Evolutionary conservation across 306 rosid species (phyloP).

Genomic region (Adenanthera pavonina): DNA sequence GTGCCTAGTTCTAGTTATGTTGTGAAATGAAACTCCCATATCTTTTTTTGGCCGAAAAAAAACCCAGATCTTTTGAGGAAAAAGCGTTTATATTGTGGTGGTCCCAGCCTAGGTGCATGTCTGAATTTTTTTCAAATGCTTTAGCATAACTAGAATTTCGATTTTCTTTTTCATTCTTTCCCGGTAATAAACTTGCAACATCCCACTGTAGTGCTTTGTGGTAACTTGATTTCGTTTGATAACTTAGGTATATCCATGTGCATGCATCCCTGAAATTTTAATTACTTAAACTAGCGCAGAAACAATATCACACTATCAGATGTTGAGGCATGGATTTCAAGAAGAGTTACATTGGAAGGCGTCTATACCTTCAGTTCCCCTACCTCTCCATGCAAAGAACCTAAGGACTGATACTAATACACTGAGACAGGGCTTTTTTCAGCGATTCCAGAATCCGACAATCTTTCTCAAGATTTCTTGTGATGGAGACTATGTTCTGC

Average conservation of each 20-base stretch:
- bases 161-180: not conserved
- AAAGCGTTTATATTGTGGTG: not conserved
- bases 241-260: slow-evolving; percentile 52
- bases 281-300: slow-evolving; percentile 69
- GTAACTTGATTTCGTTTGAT: slow-evolving; percentile 51
- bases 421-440: slow-evolving; percentile 60
- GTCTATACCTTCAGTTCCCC: slow-evolving; percentile 45
- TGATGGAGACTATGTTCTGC: slow-evolving; percentile 87
- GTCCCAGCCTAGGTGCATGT: not conserved
- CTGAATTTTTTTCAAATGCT: not conserved
- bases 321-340: slow-evolving; percentile 71
- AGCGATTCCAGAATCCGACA: slow-evolving; percentile 83
- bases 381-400: slow-evolving; percentile 41
- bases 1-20: not conserved
- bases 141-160: not conserved
- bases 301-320: slow-evolving; percentile 73
- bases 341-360: slow-evolving; percentile 55
- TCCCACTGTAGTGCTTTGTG: slow-evolving; percentile 31
- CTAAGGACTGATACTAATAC: slow-evolving; percentile 42
- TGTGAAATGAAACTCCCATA: not conserved
- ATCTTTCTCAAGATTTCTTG: slow-evolving; percentile 94
- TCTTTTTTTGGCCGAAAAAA: too few species aligned
- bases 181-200: slow-evolving; percentile 11
- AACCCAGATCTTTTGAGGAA: not conserved
- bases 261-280: slow-evolving; percentile 54